phyloP scores from a whole-genome alignment of 306 rosid genomes.

The Sesbania bispinosa region DNA sequence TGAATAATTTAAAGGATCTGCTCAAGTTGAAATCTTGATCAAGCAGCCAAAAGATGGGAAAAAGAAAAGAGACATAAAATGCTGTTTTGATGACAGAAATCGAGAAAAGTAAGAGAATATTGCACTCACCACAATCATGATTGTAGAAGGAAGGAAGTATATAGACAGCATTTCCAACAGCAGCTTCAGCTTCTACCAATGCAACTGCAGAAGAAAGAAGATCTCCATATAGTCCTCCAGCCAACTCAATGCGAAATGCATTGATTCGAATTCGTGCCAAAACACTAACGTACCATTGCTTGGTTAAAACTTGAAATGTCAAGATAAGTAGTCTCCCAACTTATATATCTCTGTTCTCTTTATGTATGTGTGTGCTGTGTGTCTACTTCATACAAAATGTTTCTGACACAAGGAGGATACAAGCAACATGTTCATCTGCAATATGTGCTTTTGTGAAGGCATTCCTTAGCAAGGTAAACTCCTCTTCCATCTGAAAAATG shows the following conservation, averaged over 20 bases:
- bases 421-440: constrained; percentile 52
- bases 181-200: constrained; percentile 74
- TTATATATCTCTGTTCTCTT: not conserved
- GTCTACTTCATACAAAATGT: constrained; percentile 24
- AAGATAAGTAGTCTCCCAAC: constrained; percentile 39
- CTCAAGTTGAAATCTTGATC: not conserved
- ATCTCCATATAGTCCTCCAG: constrained; percentile 63
- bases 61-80: not conserved
- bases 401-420: constrained; percentile 60
- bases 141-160: constrained; percentile 91
- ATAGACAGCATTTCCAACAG: constrained; percentile 83
- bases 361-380: constrained; percentile 9
- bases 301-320: constrained; percentile 68
- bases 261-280: constrained; percentile 82
- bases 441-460: constrained; percentile 46
- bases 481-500: constrained; percentile 79
- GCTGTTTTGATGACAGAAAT: not conserved
- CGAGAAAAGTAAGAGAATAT: constrained; percentile 3
- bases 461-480: constrained; percentile 54
- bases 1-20: not conserved
- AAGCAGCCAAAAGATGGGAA: not conserved
- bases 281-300: constrained; percentile 69
- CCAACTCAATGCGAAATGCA: constrained; percentile 81
- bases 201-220: constrained; percentile 71
- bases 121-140: constrained; percentile 77